Evolutionary conservation across 164 flowering plant genomes (phyloP), one percentile per base, ranked within the genome.

Genomic region (Cinnamomum chago): DNA sequence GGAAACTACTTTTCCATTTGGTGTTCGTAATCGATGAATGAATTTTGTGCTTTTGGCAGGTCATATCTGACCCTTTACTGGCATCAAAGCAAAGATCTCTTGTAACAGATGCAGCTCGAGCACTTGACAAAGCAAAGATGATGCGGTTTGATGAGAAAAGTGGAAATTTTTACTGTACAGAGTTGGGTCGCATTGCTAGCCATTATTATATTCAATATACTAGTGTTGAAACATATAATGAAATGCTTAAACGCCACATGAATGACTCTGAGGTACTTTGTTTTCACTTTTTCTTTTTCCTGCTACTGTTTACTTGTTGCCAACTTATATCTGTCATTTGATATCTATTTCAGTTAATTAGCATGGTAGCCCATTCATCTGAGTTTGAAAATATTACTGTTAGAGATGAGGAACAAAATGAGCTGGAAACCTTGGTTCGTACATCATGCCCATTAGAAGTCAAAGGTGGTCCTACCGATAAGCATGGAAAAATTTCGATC

Each of bases 121-220:
- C 94, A 74, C 97, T 96, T 66, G 99, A 96, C 76, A 92, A 89
- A 79, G 97, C 99, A 74, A 96, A 96, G 83, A 96, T 96, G 99
- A 92, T 96, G 97, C 90, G 99, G 58, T 96, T 96, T 88, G 98
- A 96, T 89, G 99, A 96, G 83, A 96, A 96, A 85, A 96, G 97
- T 86, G 99, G 99, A 62, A 96, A 96, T 76, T 96, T 96, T 73
- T 96, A 92, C 70, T 90, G 99, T 78, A 96, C 99, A 7, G 99
- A 96, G 84, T 97, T 96, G 70, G 99, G 99, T 58, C 99, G 99
- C 28, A 92, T 96, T 86, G 97, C 99, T 52, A 96, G 99, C 78
- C 99, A 96, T 81, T 96, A 88, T 79, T 96, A 96, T 79, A 94
- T 96, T 77, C 99, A 92, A 33, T 96, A 94, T 80, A 87, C 97